phyloP scores from a whole-genome alignment of 2,329 filamentous ascomycete genomes.

The Colletotrichum sojae region DNA sequence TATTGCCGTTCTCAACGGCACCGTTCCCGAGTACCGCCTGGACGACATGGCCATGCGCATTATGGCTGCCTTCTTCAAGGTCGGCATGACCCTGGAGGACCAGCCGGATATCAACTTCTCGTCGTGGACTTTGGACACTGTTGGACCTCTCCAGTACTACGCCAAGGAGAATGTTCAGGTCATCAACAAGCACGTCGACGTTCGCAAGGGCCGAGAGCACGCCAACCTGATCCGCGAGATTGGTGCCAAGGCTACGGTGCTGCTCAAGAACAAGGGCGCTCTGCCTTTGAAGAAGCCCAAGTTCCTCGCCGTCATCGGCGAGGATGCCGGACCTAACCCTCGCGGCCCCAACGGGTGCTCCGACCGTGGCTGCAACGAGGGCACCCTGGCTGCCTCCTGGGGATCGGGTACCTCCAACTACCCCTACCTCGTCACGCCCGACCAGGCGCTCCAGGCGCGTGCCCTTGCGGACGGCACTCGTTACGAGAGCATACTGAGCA shows the following conservation, averaged over 20 bases:
- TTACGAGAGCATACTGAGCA: constrained; percentile 78
- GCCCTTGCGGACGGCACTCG: constrained; percentile 71
- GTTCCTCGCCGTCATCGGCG: constrained; percentile 83
- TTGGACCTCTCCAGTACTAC: constrained; percentile 76
- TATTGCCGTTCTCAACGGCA: constrained; percentile 89
- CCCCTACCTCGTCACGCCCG: constrained; percentile 82
- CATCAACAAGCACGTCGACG: constrained; percentile 87
- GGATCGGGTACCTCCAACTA: constrained; percentile 82
- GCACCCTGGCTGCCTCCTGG: constrained; percentile 83
- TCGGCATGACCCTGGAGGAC: constrained; percentile 66
- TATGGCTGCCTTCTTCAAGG: constrained; percentile 79
- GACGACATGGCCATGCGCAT: constrained; percentile 95
- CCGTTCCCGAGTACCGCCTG: constrained; percentile 86
- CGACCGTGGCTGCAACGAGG: constrained; percentile 74
- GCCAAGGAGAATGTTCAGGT: constrained; percentile 74
- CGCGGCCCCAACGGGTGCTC: constrained; percentile 84
- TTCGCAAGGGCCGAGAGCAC: constrained; percentile 77
- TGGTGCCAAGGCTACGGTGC: constrained; percentile 84
- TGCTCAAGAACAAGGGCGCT: constrained; percentile 86
- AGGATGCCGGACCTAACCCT: constrained; percentile 83
- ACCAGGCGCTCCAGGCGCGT: constrained; percentile 76
- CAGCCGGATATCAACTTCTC: constrained; percentile 81
- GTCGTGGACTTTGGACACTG: constrained; percentile 86
- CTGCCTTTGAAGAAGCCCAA: constrained; percentile 86
- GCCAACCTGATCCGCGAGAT: constrained; percentile 80